These are phyloP conservation scores for Colletotrichum echinochloae DNA, from an alignment of 2,329 filamentous ascomycete genomes.

Conservation along the genomic window DNA sequence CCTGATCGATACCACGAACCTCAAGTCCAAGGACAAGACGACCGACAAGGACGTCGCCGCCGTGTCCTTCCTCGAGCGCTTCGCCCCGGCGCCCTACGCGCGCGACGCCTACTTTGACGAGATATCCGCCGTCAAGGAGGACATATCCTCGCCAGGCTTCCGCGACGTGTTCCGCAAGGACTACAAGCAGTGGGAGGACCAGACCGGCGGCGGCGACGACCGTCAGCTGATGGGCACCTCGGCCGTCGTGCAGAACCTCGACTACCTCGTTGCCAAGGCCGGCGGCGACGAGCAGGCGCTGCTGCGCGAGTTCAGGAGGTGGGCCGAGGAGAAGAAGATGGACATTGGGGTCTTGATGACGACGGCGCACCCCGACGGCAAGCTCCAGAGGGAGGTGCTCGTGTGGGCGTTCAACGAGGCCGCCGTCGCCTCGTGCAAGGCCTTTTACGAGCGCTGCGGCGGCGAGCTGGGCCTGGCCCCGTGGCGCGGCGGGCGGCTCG, in stretches of 20 bases:
- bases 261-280: constrained; percentile 68
- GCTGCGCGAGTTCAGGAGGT: constrained; percentile 61
- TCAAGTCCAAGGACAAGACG: constrained; percentile 73
- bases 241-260: constrained; percentile 72
- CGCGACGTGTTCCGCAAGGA: constrained; percentile 82
- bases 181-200: constrained; percentile 82
- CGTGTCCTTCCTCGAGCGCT: constrained; percentile 67
- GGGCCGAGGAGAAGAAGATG: constrained; percentile 68
- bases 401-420: constrained; percentile 70
- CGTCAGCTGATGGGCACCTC: constrained; percentile 68
- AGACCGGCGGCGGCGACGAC: constrained; percentile 48
- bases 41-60: constrained; percentile 70
- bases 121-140: constrained; percentile 73
- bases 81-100: constrained; percentile 57
- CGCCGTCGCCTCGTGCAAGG: constrained; percentile 62
- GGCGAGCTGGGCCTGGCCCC: constrained; percentile 66
- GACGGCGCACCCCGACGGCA: constrained; percentile 64
- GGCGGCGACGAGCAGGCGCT: constrained; percentile 58
- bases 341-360: constrained; percentile 78
- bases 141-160: constrained; percentile 71
- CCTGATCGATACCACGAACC: constrained; percentile 78
- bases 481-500: constrained; percentile 64
- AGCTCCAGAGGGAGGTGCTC: constrained; percentile 75
- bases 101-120: constrained; percentile 68
- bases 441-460: constrained; percentile 62